A percentile compares a stretch with the other conserved stretches of the same genome.
Conservation (phyloP, 305 asterid genomes). For the Fraxinus sp. region DNA sequence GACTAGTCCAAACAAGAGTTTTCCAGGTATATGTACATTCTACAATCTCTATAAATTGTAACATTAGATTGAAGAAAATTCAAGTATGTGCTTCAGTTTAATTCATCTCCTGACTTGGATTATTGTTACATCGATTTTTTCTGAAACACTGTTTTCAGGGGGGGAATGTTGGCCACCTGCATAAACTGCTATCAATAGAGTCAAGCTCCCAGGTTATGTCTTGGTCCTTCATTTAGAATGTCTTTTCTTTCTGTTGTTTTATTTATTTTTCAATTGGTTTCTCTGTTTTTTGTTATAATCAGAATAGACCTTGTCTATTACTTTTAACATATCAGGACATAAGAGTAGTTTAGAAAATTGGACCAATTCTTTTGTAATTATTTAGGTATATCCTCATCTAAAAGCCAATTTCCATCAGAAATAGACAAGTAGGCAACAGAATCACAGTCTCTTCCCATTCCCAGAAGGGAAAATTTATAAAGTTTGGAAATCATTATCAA, state of each 20-base stretch:
- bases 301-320: conserved; percentile 13
- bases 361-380: not conserved
- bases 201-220: conserved; percentile 94
- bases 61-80: conserved; percentile 16
- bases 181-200: conserved; percentile 71
- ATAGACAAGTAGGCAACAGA: conserved; percentile 2
- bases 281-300: conserved; percentile 2
- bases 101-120: conserved; percentile 14
- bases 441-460: not conserved
- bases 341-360: conserved; percentile 1
- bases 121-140: conserved; percentile 9
- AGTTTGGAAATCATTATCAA: not conserved
- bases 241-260: not conserved
- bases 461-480: conserved; percentile 1
- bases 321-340: not conserved
- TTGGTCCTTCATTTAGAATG: conserved; percentile 9
- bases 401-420: conserved; percentile 5
- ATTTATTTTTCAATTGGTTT: not conserved
- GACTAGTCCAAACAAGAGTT: conserved; percentile 43
- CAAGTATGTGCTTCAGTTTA: conserved; percentile 4
- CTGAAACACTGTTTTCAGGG: conserved; percentile 58
- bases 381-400: not conserved
- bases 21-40: conserved; percentile 59
- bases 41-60: conserved; percentile 12
- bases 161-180: conserved; percentile 96